These are phyloP conservation scores for Wickerhamomyces bovis DNA, from an alignment of 805 yeast species.

Conservation along the genomic window DNA sequence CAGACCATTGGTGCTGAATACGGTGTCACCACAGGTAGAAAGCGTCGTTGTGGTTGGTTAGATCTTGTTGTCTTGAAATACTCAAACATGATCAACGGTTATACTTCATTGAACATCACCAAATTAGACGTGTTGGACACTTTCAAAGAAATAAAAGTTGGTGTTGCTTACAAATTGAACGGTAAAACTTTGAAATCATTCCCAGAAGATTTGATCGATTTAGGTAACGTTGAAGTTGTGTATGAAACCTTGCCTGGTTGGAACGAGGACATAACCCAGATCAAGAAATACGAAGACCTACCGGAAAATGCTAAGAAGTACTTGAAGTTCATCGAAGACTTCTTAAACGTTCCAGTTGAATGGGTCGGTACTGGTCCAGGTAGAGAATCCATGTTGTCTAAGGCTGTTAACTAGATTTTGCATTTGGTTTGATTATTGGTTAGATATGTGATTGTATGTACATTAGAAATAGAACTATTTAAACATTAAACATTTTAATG, in stretches of 20 bases:
- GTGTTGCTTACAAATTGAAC: conserved; percentile 71
- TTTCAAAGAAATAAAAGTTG: conserved; percentile 83
- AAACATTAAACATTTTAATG: too few relatives aligned
- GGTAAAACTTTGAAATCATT: conserved; percentile 73
- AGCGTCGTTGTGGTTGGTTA: conserved; percentile 99
- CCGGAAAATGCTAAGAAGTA: conserved; percentile 87
- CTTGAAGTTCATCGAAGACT: conserved; percentile 80
- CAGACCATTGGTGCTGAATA: conserved; percentile 91
- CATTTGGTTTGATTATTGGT: neutral
- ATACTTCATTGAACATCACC: conserved; percentile 90
- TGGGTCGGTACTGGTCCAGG: conserved; percentile 99
- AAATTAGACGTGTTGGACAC: conserved; percentile 92
- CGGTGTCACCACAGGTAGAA: conserved; percentile 98
- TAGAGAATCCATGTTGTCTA: conserved; percentile 84
- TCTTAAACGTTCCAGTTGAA: conserved; percentile 73
- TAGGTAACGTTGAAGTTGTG: conserved; percentile 88
- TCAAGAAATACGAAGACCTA: conserved; percentile 65
- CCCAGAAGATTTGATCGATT: conserved; percentile 84
- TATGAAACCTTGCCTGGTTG: conserved; percentile 93
- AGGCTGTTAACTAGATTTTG: conserved; percentile 23
- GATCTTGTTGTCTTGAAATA: conserved; percentile 92
- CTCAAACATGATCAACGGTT: conserved; percentile 88
- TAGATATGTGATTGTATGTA: neutral
- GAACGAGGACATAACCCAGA: conserved; percentile 74
- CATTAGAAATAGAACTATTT: conserved; percentile 1